Evolutionary conservation across 306 rosid genomes (phyloP).

Genomic region (Benincasa hispida): DNA sequence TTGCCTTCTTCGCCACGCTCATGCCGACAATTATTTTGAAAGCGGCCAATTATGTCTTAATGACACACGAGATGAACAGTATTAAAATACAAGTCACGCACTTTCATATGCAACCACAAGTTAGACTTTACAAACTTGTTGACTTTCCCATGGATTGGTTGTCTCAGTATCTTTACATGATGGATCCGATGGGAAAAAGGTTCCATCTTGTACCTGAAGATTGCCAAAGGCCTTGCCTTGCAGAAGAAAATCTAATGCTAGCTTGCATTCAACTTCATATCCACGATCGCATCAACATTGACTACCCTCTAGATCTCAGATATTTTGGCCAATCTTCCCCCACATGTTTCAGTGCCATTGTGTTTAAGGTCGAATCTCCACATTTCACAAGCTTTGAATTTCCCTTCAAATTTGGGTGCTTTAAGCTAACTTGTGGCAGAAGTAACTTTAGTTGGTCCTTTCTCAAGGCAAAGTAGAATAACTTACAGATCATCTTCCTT

Average conservation of each 20-base stretch:
- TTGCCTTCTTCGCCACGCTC: slow-evolving; percentile 55
- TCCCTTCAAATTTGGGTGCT: neutral
- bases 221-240: too few relatives aligned
- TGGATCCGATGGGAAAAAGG: too few relatives aligned
- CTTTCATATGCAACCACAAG: too few relatives aligned
- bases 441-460: neutral
- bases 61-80: too few relatives aligned
- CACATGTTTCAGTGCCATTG: too few relatives aligned
- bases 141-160: too few relatives aligned
- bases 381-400: neutral
- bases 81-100: too few relatives aligned
- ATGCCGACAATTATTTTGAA: slow-evolving; percentile 9
- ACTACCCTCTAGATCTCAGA: neutral
- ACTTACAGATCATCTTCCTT: slow-evolving; percentile 19
- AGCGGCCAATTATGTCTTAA: too few relatives aligned
- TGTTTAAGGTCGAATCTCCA: neutral
- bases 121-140: too few relatives aligned
- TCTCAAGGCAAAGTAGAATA: neutral
- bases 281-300: neutral
- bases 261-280: neutral
- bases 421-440: neutral
- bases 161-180: too few relatives aligned
- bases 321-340: neutral
- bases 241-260: neutral
- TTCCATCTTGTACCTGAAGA: too few relatives aligned